These are phyloP conservation scores for Cylindrodendrum hubeiense DNA, from an alignment of 2,329 filamentous ascomycete genomes.

Conservation along the genomic window DNA sequence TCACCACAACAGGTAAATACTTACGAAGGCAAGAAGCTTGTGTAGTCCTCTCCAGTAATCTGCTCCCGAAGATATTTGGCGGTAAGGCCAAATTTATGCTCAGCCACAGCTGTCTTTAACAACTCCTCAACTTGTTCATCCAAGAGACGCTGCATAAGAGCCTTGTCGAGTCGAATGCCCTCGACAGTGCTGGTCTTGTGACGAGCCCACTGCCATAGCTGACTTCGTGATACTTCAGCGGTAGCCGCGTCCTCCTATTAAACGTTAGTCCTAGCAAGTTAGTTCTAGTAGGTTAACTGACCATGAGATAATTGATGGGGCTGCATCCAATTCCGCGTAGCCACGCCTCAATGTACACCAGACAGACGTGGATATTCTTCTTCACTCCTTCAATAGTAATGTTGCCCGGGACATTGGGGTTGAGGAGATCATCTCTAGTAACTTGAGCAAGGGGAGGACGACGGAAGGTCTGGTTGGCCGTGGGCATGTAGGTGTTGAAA, in stretches of 20 bases:
- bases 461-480: constrained; percentile 79
- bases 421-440: constrained; percentile 89
- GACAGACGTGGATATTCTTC: constrained; percentile 97
- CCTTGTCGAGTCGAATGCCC: constrained; percentile 93
- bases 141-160: constrained; percentile 87
- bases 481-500: constrained; percentile 99
- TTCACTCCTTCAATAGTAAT: constrained; percentile 95
- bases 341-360: constrained; percentile 99
- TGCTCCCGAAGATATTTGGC: constrained; percentile 93
- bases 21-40: constrained; percentile 91
- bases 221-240: constrained; percentile 92
- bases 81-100: constrained; percentile 92
- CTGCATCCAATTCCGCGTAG: constrained; percentile 94
- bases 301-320: constrained; percentile 94
- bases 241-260: constrained; percentile 90
- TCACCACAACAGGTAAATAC: constrained; percentile 46
- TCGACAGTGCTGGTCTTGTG: constrained; percentile 81
- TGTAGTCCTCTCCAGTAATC: constrained; percentile 97
- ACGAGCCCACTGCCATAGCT: constrained; percentile 96
- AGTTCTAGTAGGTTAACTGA: neutral
- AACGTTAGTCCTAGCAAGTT: neutral
- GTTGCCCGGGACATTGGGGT: constrained; percentile 96
- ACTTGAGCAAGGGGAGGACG: constrained; percentile 83
- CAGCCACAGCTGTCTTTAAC: constrained; percentile 79
- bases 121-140: constrained; percentile 87